Base-by-base conservation (phyloP, 768 basidiomycete genomes). In the Lentinula lateritia region DNA sequence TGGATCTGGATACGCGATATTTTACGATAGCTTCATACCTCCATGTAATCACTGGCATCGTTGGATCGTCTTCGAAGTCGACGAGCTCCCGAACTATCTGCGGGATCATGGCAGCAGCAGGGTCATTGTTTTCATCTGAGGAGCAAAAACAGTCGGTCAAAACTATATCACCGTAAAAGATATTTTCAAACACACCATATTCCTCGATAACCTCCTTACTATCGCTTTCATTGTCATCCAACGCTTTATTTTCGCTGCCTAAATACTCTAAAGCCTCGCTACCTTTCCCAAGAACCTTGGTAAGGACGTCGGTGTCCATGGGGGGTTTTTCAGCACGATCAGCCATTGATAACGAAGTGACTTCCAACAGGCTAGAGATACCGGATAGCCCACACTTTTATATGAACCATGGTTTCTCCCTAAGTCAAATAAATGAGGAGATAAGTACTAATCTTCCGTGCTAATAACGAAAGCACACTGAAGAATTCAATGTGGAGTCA, bases 31-130 rank as follows among this genome's bases (percentile, higher is more conserved):
- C 64, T 61, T 28, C n/a, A 7, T 59, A 69, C 68, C 69, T 62
- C 67, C 67, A 70, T 20, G 69, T 70, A 18, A 70, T 58, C 18
- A 70, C 69, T 10, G 67, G 69, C 48, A 52, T 65, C n/a, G 57
- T 52, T 0, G 64, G 64, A 56, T 70, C 67, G 23, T 70, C 69
- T 16, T 70, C 69, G 20, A 70, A 70, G 35, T 61, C 60, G 53
- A 66, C 67, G 8, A 70, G 60, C 42, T 68, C 69, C 42, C 69
- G 66, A 6, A 70, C 69, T 42, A 70, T 66, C 32, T 62, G 65
- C 1, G 69, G 69, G 7, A 70, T 55, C 20, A 62, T 61, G 28
- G 62, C 63, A 50, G 65, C 67, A 0, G 69, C 65, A 3, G 69
- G 69, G 50, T 70, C 69, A 41, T 63, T 61, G 61, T 68, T 65